Evolutionary conservation across 2,329 filamentous ascomycete species (phyloP).

Genomic region (Venturia effusa): DNA sequence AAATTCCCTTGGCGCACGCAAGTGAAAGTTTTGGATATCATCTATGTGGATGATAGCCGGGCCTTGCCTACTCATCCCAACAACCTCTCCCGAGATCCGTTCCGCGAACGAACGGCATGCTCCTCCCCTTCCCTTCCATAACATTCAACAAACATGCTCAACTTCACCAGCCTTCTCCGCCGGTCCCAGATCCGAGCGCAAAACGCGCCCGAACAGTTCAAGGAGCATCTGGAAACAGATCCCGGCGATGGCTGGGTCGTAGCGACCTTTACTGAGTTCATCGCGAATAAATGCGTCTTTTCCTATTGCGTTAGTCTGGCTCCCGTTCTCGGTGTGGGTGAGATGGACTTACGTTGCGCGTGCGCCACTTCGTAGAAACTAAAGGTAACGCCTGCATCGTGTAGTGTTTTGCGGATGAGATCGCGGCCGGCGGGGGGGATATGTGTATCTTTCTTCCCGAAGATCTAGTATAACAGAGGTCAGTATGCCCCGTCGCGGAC

Average conservation of each 20-base stretch:
- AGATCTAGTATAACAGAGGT: slow-evolving; percentile 47
- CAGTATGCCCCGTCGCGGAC: too few species aligned
- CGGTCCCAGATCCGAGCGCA: slow-evolving; percentile 70
- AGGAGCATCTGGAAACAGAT: slow-evolving; percentile 85
- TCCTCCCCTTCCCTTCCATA: not conserved
- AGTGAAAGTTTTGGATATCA: too few species aligned
- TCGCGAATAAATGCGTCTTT: slow-evolving; percentile 82
- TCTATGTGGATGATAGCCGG: too few species aligned
- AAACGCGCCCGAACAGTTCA: slow-evolving; percentile 68
- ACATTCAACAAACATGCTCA: slow-evolving; percentile 10
- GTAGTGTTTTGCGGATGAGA: slow-evolving; percentile 69
- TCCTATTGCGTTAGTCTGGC: not conserved
- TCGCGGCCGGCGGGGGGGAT: slow-evolving; percentile 75
- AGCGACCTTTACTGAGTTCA: slow-evolving; percentile 85
- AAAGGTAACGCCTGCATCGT: slow-evolving; percentile 63
- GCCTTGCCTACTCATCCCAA: not conserved
- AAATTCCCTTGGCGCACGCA: too few species aligned
- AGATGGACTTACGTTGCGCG: slow-evolving; percentile 57
- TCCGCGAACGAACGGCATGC: too few species aligned
- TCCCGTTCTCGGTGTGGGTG: not conserved
- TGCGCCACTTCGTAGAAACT: slow-evolving; percentile 86
- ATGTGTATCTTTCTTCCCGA: slow-evolving; percentile 83
- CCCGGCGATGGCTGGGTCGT: slow-evolving; percentile 77
- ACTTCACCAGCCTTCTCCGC: slow-evolving; percentile 41
- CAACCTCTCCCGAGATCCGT: not conserved